A percentile compares a stretch with the other conserved stretches of the same genome.
These are phyloP conservation scores for Lecanicillium sp. DNA, from an alignment of 2,329 filamentous ascomycete genomes.

Conservation along the genomic window DNA sequence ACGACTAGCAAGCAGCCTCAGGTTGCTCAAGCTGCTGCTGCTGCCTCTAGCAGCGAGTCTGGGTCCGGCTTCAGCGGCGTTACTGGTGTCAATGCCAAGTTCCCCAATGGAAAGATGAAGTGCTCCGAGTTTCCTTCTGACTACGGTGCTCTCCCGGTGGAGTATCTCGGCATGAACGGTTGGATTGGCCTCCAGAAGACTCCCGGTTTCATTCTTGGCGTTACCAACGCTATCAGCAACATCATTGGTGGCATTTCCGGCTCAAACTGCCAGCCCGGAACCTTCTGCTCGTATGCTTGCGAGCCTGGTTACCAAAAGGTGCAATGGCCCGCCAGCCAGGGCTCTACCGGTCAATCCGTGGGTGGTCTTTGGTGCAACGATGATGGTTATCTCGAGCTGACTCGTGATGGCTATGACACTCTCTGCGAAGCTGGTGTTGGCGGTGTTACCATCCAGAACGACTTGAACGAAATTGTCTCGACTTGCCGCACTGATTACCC, in stretches of 20 bases:
- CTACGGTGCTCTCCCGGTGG: constrained; percentile 68
- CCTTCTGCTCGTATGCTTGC: constrained; percentile 90
- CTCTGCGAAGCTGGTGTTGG: constrained; percentile 70
- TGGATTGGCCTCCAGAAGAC: constrained; percentile 72
- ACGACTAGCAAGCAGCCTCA: constrained; percentile 6
- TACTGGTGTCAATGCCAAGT: constrained; percentile 55
- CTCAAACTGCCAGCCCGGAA: constrained; percentile 48
- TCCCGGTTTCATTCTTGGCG: constrained; percentile 39
- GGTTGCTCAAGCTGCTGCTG: constrained; percentile 6
- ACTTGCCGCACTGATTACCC: constrained; percentile 97
- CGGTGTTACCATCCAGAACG: constrained; percentile 68
- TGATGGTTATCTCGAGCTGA: constrained; percentile 66
- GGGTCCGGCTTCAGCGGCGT: constrained; percentile 20
- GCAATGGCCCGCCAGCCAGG: constrained; percentile 78
- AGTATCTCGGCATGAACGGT: constrained; percentile 62
- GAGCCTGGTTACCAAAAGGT: constrained; percentile 86
- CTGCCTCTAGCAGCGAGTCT: constrained; percentile 15
- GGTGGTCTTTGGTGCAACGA: constrained; percentile 77
- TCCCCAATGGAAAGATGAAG: constrained; percentile 64
- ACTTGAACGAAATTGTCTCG: constrained; percentile 54
- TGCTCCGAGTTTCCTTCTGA: constrained; percentile 69
- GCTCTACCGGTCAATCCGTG: constrained; percentile 71
- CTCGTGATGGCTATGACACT: constrained; percentile 55
- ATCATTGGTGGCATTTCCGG: constrained; percentile 58
- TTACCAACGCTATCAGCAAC: constrained; percentile 45